Conservation (phyloP, 345 rosid genomes). For the Salix exigua region DNA sequence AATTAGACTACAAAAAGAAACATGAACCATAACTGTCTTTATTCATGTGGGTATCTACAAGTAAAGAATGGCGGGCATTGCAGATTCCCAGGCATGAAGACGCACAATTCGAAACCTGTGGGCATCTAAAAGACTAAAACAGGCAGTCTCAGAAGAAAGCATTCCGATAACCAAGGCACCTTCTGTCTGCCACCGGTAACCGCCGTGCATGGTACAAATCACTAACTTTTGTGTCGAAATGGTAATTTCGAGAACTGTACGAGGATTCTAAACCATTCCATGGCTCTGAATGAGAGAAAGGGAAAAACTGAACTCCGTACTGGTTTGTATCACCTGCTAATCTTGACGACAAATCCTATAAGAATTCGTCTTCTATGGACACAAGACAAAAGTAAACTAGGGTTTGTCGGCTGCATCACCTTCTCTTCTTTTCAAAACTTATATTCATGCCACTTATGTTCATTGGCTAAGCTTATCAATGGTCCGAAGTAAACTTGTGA, state of each 20-base stretch:
- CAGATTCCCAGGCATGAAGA: background rate
- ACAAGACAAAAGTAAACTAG: background rate
- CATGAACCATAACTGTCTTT: background rate
- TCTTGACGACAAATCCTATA: too few relatives aligned
- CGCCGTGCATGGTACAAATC: background rate
- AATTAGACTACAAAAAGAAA: too few relatives aligned
- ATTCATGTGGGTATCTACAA: background rate
- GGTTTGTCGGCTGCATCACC: background rate
- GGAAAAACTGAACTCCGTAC: background rate
- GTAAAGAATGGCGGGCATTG: background rate
- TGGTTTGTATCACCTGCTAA: background rate
- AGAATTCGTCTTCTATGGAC: too few relatives aligned
- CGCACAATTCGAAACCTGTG: constrained; percentile 5
- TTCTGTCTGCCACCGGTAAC: background rate
- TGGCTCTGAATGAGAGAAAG: background rate
- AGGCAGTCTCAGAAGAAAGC: background rate
- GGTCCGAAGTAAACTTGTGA: background rate
- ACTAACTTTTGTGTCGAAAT: background rate
- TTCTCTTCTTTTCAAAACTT: background rate
- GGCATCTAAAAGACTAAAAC: constrained; percentile 1
- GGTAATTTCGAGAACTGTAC: background rate
- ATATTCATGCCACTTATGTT: background rate
- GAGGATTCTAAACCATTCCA: background rate
- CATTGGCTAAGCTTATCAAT: too few relatives aligned
- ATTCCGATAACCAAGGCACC: constrained; percentile 5